Base-by-base conservation (phyloP, 176 grass and related monocot species). In the Ampelocalamus luodianensis region DNA sequence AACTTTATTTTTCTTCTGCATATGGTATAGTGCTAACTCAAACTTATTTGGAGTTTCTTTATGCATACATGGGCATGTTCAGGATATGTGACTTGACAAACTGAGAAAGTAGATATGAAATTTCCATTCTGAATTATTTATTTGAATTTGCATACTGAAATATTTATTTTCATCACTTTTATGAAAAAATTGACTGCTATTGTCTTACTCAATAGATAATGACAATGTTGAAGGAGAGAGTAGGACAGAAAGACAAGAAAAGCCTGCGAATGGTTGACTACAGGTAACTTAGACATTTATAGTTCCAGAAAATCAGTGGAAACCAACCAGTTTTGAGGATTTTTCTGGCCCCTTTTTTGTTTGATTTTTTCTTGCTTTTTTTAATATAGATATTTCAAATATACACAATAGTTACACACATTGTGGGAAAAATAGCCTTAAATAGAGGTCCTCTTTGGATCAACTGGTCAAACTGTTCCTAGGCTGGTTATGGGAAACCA, bases 221-320 rank as follows among this genome's bases (percentile, higher is more conserved):
- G 88, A 63, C 91, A 91, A 92, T 99, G 90, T 68, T 99, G 59
- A 99, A 99, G 84, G 91, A 94, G 80, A 89, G 83, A 89, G 59
- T 95, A 82, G 93, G 91, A 79, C 96, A 99, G 83, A 92, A 88
- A 60, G 78, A 95, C 54, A 95, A 99, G 77, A 94, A 94, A 96
- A 86, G 82, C 81, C 83, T 99, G 65, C 90, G 66, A 63, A 89
- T 61, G 67, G 90, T 99, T 89, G 85, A 91, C 72, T 96, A 94
- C 79, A 96, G 90, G 96, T 96, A 93, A 86, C 65, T 39, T 63
- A 62, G 60, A 80, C 83, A 72, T 56, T 85, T 10, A 53, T 73
- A 37, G 37, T 67, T 61, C 23, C 61, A 26, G 62, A 82, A 37
- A 85, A 77, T 45, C 10, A 3, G 23, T 70, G 45, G 46, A 83